A percentile compares a stretch with the other conserved stretches of the same genome.
These are phyloP conservation scores for Aspergillus melleus DNA, from an alignment of 2,329 filamentous ascomycete genomes.

Conservation along the genomic window DNA sequence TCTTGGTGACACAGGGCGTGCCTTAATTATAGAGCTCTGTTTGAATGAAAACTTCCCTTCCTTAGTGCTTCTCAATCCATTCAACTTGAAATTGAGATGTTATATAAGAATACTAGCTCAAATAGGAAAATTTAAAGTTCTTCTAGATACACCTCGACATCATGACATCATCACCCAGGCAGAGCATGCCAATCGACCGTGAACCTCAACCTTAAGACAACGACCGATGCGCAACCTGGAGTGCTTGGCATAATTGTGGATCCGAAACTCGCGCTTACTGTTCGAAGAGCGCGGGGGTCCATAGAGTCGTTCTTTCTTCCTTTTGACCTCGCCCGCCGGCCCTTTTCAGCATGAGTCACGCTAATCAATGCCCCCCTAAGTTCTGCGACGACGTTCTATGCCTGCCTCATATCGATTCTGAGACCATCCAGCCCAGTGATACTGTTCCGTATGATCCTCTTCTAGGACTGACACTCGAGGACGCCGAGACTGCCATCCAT, in stretches of 20 bases:
- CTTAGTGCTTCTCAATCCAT: too few species aligned
- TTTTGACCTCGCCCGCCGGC: not conserved
- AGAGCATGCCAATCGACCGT: not conserved
- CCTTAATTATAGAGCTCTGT: too few species aligned
- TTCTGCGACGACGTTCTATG: slow-evolving; percentile 6
- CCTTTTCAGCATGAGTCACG: not conserved
- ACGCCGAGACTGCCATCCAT: not conserved
- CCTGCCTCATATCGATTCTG: not conserved
- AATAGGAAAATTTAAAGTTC: too few species aligned
- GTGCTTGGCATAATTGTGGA: not conserved
- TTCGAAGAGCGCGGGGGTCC: not conserved
- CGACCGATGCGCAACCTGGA: too few species aligned
- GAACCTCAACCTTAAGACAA: not conserved
- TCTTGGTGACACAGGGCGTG: not conserved
- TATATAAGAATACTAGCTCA: too few species aligned
- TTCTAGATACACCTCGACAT: not conserved
- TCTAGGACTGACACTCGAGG: not conserved
- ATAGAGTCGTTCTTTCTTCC: not conserved
- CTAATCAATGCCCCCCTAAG: not conserved
- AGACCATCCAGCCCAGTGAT: not conserved
- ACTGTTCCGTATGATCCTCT: not conserved
- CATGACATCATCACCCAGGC: not conserved
- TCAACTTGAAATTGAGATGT: too few species aligned
- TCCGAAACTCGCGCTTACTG: not conserved
- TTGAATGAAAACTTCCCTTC: too few species aligned